These are phyloP conservation scores for Keithomyces neogunnii DNA, from an alignment of 2,329 filamentous ascomycete genomes.

Conservation along the genomic window DNA sequence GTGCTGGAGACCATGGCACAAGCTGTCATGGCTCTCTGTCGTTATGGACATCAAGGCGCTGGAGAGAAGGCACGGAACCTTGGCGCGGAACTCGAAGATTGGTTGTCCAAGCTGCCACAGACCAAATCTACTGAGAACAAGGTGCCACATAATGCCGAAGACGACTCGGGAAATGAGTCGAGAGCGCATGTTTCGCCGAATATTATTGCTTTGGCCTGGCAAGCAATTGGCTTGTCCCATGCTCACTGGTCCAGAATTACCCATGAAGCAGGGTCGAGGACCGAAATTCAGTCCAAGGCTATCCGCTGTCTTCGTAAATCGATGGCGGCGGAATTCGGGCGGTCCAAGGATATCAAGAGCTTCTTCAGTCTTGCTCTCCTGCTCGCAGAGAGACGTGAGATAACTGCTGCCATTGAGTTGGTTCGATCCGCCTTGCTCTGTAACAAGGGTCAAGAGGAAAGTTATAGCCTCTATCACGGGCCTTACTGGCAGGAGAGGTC, in stretches of 20 bases:
- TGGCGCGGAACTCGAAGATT: slow-evolving; percentile 62
- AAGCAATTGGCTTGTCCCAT: slow-evolving; percentile 76
- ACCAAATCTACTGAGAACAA: slow-evolving; percentile 17
- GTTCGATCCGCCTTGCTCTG: slow-evolving; percentile 68
- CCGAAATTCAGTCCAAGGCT: slow-evolving; percentile 68
- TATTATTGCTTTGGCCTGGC: slow-evolving; percentile 64
- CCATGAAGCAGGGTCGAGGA: slow-evolving; percentile 61
- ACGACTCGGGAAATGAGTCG: slow-evolving; percentile 20
- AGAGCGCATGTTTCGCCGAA: slow-evolving; percentile 45
- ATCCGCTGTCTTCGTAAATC: slow-evolving; percentile 68
- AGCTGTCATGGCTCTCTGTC: slow-evolving; percentile 72
- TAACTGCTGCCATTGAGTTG: slow-evolving; percentile 72
- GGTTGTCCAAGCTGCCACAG: slow-evolving; percentile 54
- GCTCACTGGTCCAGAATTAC: slow-evolving; percentile 83
- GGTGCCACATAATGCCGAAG: slow-evolving; percentile 19
- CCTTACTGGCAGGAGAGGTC: slow-evolving; percentile 55
- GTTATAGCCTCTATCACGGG: slow-evolving; percentile 35
- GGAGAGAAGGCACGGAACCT: slow-evolving; percentile 73
- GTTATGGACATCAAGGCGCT: slow-evolving; percentile 66
- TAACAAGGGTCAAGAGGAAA: slow-evolving; percentile 37
- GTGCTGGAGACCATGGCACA: slow-evolving; percentile 72
- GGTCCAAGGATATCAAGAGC: slow-evolving; percentile 62
- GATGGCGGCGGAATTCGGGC: slow-evolving; percentile 56
- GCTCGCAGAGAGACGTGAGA: slow-evolving; percentile 78
- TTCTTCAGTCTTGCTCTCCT: slow-evolving; percentile 76